Evolutionary conservation across 306 rosid genomes (phyloP).

Genomic region (Trichosanthes cucumerina): DNA sequence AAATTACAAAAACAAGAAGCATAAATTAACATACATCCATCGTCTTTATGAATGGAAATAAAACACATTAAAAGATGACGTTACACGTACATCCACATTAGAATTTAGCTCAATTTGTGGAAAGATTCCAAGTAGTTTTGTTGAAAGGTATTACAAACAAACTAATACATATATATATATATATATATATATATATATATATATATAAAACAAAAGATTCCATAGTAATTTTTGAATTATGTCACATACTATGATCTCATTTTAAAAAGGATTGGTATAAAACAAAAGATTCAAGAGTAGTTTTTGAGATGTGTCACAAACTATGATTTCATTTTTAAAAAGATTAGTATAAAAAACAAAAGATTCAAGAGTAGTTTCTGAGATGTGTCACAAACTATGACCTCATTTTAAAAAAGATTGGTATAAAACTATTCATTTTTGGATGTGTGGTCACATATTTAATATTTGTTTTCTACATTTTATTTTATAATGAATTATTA

Average conservation of each 20-base stretch:
- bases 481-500: neutral
- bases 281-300: neutral
- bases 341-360: neutral
- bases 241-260: neutral
- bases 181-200: too few species aligned
- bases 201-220: neutral
- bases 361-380: neutral
- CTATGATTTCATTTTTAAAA: neutral
- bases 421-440: neutral
- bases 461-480: neutral
- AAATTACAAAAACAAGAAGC: too few species aligned
- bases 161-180: too few species aligned
- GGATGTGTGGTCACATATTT: neutral
- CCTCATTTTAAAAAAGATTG: neutral
- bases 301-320: neutral
- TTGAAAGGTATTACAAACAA: neutral
- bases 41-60: too few species aligned
- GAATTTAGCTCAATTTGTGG: neutral
- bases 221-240: neutral
- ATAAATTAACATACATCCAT: too few species aligned
- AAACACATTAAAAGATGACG: too few species aligned
- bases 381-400: neutral
- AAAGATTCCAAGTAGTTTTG: neutral
- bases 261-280: neutral
- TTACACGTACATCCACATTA: neutral